These are phyloP conservation scores for Monosporascus sp. DNA, from an alignment of 2,329 filamentous ascomycete genomes.

Conservation along the genomic window DNA sequence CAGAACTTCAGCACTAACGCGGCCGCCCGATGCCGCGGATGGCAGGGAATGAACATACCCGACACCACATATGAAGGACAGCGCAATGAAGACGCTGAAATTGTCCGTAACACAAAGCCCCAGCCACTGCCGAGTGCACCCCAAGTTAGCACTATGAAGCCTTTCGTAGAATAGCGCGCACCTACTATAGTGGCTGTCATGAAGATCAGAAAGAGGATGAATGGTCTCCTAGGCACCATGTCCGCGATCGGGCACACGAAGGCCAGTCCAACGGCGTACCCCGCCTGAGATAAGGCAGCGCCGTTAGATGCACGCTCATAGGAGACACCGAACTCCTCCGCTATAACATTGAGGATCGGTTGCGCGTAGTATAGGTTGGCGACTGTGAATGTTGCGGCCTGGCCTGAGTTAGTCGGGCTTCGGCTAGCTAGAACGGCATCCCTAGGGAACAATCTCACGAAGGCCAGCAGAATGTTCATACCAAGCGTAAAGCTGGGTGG, in stretches of 20 bases:
- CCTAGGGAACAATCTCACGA: constrained; percentile 35
- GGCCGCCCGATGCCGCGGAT: no score
- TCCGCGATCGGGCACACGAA: constrained; percentile 65
- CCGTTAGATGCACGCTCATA: constrained; percentile 55
- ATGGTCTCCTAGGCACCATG: constrained; percentile 51
- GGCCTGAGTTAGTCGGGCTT: neutral
- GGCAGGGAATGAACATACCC: constrained; percentile 17
- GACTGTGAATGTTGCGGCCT: constrained; percentile 54
- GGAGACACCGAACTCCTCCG: constrained; percentile 55
- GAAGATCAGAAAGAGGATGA: constrained; percentile 56
- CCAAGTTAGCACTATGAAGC: neutral
- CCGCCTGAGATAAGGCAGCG: constrained; percentile 63
- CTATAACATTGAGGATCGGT: constrained; percentile 62
- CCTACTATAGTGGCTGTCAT: constrained; percentile 57
- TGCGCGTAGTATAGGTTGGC: constrained; percentile 68
- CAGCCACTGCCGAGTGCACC: constrained; percentile 38
- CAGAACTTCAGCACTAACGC: constrained; percentile 28
- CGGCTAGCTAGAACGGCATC: neutral
- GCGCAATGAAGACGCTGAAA: constrained; percentile 52
- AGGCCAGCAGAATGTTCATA: constrained; percentile 66
- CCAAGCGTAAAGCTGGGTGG: constrained; percentile 64
- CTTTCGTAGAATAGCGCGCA: constrained; percentile 1
- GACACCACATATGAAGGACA: constrained; percentile 56
- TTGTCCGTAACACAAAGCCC: constrained; percentile 57
- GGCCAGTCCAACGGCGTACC: constrained; percentile 61